These are phyloP conservation scores for Clarireedia paspali DNA, from an alignment of 2,329 filamentous ascomycete genomes.

Conservation along the genomic window DNA sequence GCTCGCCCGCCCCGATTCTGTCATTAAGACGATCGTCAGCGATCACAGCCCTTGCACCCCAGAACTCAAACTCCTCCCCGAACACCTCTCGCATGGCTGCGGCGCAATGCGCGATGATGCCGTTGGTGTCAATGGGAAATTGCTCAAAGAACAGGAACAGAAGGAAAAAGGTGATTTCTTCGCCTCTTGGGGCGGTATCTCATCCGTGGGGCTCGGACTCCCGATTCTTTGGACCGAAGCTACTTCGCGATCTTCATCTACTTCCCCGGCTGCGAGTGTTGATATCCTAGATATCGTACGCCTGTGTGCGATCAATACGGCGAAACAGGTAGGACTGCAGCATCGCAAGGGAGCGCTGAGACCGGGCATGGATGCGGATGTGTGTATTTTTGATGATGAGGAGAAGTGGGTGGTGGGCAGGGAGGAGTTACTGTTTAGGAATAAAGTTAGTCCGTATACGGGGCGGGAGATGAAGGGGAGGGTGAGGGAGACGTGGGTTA, in stretches of 20 bases:
- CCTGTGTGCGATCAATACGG: slow-evolving; percentile 81
- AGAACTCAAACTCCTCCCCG: slow-evolving; percentile 80
- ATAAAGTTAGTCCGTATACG: slow-evolving; percentile 30
- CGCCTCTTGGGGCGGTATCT: slow-evolving; percentile 92
- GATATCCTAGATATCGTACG: slow-evolving; percentile 69
- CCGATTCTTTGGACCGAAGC: slow-evolving; percentile 66
- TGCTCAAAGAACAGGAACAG: slow-evolving; percentile 29
- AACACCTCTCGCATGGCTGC: slow-evolving; percentile 39
- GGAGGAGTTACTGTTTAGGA: slow-evolving; percentile 68
- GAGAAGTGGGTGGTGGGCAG: slow-evolving; percentile 65
- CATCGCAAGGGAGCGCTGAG: slow-evolving; percentile 74
- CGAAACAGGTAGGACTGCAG: slow-evolving; percentile 77
- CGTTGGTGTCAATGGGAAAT: slow-evolving; percentile 22
- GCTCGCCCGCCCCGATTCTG: slow-evolving; percentile 60
- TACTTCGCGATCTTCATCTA: slow-evolving; percentile 23
- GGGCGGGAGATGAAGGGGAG: slow-evolving; percentile 59
- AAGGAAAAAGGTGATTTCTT: slow-evolving; percentile 75
- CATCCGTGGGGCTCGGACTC: slow-evolving; percentile 83
- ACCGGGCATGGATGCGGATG: slow-evolving; percentile 79
- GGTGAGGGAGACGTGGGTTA: slow-evolving; percentile 30
- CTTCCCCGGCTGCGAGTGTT: slow-evolving; percentile 20
- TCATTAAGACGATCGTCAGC: slow-evolving; percentile 85
- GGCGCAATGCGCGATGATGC: slow-evolving; percentile 23
- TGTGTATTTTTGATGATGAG: slow-evolving; percentile 87
- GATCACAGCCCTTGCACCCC: slow-evolving; percentile 97